A percentile compares a stretch with the other conserved stretches of the same genome.
Conservation (phyloP, 139 green algal species). For the Penium margaritaceum region DNA sequence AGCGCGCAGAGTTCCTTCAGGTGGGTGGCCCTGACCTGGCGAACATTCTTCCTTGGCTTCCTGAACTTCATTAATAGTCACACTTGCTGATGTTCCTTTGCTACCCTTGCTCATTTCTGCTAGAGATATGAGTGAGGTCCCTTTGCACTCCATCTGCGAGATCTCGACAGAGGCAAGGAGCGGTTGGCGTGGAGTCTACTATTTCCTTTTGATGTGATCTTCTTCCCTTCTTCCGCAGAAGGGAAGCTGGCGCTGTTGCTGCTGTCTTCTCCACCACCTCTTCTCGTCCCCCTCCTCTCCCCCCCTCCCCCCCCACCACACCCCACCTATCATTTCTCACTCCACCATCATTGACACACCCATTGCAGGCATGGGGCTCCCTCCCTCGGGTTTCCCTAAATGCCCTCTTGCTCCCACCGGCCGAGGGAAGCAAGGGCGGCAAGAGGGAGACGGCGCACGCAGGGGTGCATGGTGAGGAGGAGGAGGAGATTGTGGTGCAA, state of each 20-base stretch:
- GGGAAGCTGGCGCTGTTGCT: too few relatives aligned
- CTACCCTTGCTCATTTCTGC: neutral
- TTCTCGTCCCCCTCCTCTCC: neutral
- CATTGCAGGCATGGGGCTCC: neutral
- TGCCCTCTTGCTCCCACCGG: neutral
- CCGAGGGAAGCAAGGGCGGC: too few relatives aligned
- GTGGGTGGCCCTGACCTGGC: neutral
- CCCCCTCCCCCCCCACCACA: neutral
- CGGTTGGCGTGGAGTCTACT: conserved; percentile 44
- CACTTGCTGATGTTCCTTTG: neutral
- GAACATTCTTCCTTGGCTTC: neutral
- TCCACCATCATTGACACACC: neutral
- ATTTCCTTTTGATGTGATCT: neutral
- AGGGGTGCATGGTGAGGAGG: neutral
- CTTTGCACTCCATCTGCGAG: conserved; percentile 73
- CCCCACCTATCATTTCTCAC: neutral
- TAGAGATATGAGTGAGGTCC: conserved; percentile 1
- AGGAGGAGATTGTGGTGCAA: conserved; percentile 17
- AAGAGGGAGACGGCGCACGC: neutral
- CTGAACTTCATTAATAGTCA: too few relatives aligned
- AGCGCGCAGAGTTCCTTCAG: conserved; percentile 14
- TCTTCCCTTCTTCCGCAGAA: too few relatives aligned
- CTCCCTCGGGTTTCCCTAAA: conserved; percentile 4
- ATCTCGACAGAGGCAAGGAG: conserved; percentile 89
- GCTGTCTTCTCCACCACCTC: too few relatives aligned